Base-by-base conservation (phyloP, 768 basidiomycete species). In the Boletus rufocinnamomeus region DNA sequence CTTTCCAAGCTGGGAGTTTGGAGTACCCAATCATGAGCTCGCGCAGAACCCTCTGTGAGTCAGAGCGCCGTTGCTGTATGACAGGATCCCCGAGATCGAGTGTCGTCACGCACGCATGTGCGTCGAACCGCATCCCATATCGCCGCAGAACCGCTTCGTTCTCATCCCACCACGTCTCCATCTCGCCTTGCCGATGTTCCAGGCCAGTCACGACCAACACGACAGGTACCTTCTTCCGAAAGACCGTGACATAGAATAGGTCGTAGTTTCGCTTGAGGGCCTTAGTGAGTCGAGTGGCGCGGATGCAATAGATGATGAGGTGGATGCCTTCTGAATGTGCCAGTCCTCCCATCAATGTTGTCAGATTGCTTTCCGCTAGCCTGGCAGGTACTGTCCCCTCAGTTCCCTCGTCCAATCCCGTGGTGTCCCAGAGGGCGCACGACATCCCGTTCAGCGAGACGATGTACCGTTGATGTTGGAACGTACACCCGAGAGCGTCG, bases 401-500 rank as follows among this genome's bases (percentile, higher is more conserved):
- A 13, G n/a, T 21, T 43, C 58, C 41, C 6, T 43, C 41, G 23
- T 52, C 50, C 13, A 60, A 13, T 14, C 43, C 43, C 13, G 43
- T 23, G 13, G 43, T 43, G 13, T 43, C 43, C 43, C 43, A 23
- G 43, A 43, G 43, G 21, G 43, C 13, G 3, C 19, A 43, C 6
- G 43, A 14, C 13, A 43, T 43, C 43, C 43, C 13, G 21, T 14
- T 4, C 43, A 43, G 6, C 21, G 21, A 14, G 41, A 50, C 41
- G 6, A 4, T 16, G 30, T 51, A n/a, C 21, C 6, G 34, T 19
- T 40, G 2, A 17, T 59, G 34, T 28, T 40, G 27, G 54, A 59
- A 59, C 6, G 58, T 59, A 6, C 60, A 55, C 6, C 52, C 58
- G 2, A 55, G 38, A 2, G 50, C 38, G 19, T 43, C 52, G n/a